Evolutionary conservation across 306 rosid species (phyloP), one percentile per base, ranked within the genome.

Genomic region (Vachellia pachyceras): DNA sequence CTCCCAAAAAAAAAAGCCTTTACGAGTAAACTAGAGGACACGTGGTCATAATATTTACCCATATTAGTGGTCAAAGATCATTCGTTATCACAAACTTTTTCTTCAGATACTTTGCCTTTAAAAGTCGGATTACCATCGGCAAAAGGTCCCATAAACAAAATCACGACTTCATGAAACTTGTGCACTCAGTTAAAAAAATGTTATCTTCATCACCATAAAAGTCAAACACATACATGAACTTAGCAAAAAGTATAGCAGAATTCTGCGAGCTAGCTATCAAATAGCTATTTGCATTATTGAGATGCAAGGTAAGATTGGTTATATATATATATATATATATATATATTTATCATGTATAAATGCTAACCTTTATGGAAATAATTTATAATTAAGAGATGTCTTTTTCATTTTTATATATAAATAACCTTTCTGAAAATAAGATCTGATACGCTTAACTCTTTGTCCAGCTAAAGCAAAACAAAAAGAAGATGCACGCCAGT

Each of bases 41-140:
- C 88, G 88, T 88, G 92, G 86, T 67, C 1, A 29, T 41, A 73
- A 82, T 41, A 45, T 12, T 12, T n/a, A 77, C 87, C 88, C 44
- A 79, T 37, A 76, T 80, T 82, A 85, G 90, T 88, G 90, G 89
- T 88, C 88, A 86, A 84, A 72, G 79, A 37, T 81, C 65, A 75
- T 81, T 80, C 60, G 45, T 63, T 68, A 5, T 57, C 54, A 71
- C 33, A 20, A 44, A 72, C 67, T 73, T 68, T 73, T 40, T 68
- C 73, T 68, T 9, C 79, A 80, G 29, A 79, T 70, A 41, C 46
- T 82, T 75, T 70, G 37, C 50, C 18, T 35, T 64, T 66, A 1
- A 72, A 72, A 70, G 77, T 39, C 4, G 42, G 78, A 71, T 77
- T 85, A 23, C 11, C 17, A 76, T 83, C 74, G n/a, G 72, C 66